phyloP scores from a whole-genome alignment of 345 rosid genomes.

The Trapa incisa region DNA sequence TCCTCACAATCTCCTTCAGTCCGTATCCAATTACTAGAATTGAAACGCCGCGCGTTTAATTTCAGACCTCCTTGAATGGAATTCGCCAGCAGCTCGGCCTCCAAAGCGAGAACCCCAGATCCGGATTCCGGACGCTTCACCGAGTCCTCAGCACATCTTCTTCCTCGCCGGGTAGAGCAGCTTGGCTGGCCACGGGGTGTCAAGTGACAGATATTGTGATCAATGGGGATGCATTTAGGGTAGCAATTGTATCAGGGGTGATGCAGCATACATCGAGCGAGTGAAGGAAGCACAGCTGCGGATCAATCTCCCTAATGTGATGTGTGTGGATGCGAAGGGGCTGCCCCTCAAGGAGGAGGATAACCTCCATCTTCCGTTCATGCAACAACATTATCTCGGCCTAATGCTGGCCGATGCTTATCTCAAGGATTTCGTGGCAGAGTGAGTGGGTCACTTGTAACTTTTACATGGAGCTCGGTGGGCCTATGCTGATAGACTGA shows the following conservation, averaged over 20 bases:
- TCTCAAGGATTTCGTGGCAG: constrained; percentile 19
- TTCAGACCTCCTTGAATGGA: constrained; percentile 5
- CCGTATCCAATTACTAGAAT: not conserved
- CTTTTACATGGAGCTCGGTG: no score
- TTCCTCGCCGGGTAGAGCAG: constrained; percentile 90
- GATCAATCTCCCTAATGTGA: constrained; percentile 40
- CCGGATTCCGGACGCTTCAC: not conserved
- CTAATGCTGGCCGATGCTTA: constrained; percentile 57
- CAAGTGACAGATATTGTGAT: no score
- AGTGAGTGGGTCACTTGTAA: no score
- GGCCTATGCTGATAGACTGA: no score
- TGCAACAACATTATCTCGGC: constrained; percentile 23
- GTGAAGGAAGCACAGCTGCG: constrained; percentile 67
- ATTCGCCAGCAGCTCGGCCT: not conserved
- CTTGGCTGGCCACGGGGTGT: constrained; percentile 94
- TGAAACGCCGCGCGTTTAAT: not conserved
- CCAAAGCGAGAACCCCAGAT: not conserved
- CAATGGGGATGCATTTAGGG: constrained; percentile 14
- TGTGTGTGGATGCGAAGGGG: constrained; percentile 71
- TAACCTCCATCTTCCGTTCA: constrained; percentile 47
- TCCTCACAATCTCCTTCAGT: not conserved
- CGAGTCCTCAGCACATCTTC: constrained; percentile 36
- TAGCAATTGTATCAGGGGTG: constrained; percentile 66
- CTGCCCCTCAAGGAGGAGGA: constrained; percentile 43
- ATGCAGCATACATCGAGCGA: constrained; percentile 35